Base-by-base conservation (phyloP, 495 filamentous ascomycete species). In the Lasiosphaeria miniovina region DNA sequence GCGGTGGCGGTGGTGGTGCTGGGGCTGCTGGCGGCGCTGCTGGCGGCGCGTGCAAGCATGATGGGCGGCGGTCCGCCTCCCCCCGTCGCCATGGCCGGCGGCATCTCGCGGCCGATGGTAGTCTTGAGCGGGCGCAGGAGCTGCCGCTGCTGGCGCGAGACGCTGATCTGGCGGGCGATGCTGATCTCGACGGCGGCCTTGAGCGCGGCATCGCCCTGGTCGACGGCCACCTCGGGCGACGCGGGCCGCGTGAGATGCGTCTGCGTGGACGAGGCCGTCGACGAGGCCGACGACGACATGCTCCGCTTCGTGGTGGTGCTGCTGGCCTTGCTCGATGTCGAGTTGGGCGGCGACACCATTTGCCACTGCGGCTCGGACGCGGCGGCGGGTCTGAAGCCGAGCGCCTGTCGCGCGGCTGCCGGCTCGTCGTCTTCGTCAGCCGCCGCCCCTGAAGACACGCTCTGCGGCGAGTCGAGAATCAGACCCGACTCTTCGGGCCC, bases 141-240 rank as follows among this genome's bases (percentile, higher is more conserved):
- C 64, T 77, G 74, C 1, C 77, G 71, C 70, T 85, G 83, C 64
- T 81, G 76, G 40, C 80, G 65, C 36, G 83, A 84, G 31, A 86
- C 75, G 41, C 78, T 82, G 61, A 86, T 83, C 65, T 85, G 81
- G 9, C 84, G 68, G 3, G 84, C 82, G 59, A 86, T 84, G 15
- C 80, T 83, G 50, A 83, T 71, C 63, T 86, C 81, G 6, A 82
- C 81, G 24, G 81, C 73, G 7, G 72, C 68, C 56, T 75, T 76
- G 7, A 80, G 62, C 5, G 66, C 69, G 12, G 68, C 67, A n/a
- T 78, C 68, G 1, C 68, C 63, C 24, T 76, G 72, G 49, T 76
- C 71, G 4, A 2, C 24, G 24, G 24, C 24, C 24, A 69, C 60
- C 10, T 75, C 73, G 17, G 68, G 57, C 8, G 71, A 74, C 38